Percentiles rank a stretch among this genome's conserved stretches.
Evolutionary conservation across 441 rosid genomes (phyloP).

Genomic region (Corymbia citriodora): DNA sequence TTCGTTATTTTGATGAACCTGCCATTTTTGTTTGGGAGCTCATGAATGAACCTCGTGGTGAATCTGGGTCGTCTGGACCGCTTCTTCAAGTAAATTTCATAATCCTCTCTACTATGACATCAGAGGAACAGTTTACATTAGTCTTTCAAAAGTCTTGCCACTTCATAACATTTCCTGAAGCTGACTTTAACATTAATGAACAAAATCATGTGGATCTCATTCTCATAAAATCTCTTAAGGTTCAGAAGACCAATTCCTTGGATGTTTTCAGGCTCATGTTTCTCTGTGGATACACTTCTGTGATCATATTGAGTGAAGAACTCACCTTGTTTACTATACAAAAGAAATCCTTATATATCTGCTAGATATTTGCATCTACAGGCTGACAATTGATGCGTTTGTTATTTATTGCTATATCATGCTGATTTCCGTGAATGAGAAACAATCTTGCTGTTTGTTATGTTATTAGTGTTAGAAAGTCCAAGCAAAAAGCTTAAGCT

Average conservation of each 20-base stretch:
- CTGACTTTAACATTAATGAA: not conserved
- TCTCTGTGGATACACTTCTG: not conserved
- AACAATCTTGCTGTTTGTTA: not conserved
- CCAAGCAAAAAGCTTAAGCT: too few relatives aligned
- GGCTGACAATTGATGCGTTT: not conserved
- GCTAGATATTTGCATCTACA: not conserved
- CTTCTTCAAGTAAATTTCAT: constrained; percentile 33
- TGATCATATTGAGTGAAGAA: not conserved
- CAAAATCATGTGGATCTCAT: not conserved
- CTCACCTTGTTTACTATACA: not conserved
- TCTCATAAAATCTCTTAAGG: not conserved
- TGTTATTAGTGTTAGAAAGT: not conserved
- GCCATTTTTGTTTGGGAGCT: constrained; percentile 59
- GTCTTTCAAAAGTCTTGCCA: too few relatives aligned
- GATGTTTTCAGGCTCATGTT: not conserved
- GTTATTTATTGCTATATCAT: not conserved
- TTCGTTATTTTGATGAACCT: constrained; percentile 37
- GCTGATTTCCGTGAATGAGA: not conserved
- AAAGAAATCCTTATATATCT: too few relatives aligned
- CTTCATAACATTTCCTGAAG: too few relatives aligned
- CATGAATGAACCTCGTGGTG: constrained; percentile 51
- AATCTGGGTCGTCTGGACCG: constrained; percentile 27
- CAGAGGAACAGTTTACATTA: too few relatives aligned
- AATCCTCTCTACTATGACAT: not conserved
- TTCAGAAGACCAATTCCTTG: not conserved